phyloP scores from a whole-genome alignment of 257 asterid genomes.

The Ligustrum vulgare region DNA sequence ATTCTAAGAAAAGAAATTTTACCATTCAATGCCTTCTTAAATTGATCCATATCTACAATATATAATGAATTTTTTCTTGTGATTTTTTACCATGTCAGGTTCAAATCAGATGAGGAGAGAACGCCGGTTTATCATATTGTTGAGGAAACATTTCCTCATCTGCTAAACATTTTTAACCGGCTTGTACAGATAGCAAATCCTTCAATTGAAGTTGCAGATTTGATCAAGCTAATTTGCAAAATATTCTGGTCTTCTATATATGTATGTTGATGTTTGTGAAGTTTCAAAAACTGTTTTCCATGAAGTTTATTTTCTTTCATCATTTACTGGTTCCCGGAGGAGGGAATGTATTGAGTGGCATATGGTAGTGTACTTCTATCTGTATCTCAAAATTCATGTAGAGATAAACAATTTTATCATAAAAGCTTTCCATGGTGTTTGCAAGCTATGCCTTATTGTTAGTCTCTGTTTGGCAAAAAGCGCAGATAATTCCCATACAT shows the following conservation, averaged over 20 bases:
- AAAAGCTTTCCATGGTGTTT: not conserved
- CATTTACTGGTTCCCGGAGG: conserved; percentile 10
- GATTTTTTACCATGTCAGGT: conserved; percentile 53
- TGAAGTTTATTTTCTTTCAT: not conserved
- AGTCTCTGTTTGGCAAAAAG: not conserved
- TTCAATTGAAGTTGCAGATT: conserved; percentile 80
- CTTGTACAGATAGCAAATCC: conserved; percentile 88
- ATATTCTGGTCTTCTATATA: conserved; percentile 96
- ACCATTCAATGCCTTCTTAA: not conserved
- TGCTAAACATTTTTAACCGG: conserved; percentile 69
- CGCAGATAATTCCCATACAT: not conserved
- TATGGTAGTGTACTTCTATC: not conserved
- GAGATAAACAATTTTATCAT: conserved; percentile 5
- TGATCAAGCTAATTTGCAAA: conserved; percentile 97
- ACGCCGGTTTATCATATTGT: conserved; percentile 80
- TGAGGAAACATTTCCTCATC: conserved; percentile 87
- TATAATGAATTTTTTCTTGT: not conserved
- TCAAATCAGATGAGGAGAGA: conserved; percentile 98
- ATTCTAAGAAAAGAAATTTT: not conserved
- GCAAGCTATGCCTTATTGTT: conserved; percentile 5
- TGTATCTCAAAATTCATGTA: not conserved
- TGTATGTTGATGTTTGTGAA: conserved; percentile 44
- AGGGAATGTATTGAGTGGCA: conserved; percentile 1
- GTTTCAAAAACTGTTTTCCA: not conserved
- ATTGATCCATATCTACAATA: not conserved